Evolutionary conservation across 2,329 filamentous ascomycete species (phyloP), one percentile per base, ranked within the genome.

Genomic region (Chaetothyriales sp.): DNA sequence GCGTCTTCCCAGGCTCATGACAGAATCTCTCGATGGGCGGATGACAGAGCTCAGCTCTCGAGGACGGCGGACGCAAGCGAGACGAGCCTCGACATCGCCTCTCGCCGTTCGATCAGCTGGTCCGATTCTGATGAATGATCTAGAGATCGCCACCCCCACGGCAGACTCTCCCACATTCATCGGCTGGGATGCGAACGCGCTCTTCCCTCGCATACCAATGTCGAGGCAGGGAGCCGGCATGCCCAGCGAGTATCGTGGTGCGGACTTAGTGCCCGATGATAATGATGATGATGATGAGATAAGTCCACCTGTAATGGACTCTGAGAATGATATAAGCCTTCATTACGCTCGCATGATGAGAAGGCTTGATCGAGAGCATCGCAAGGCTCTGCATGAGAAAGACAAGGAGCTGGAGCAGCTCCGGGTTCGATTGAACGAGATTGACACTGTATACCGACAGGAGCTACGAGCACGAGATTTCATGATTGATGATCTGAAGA

Each of bases 331-430:
- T 22, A 61, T 60, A 29, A 54, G 52, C 28, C 49, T 62, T 48
- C 62, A 65, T 47, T 66, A 65, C 50, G 58, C 58, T 19, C 53
- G 59, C 8, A 53, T 66, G 50, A 63, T 66, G 50, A 60, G 63
- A 44, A 64, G 58, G 46, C 58, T 66, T 25, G 64, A 66, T 47
- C 61, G 59, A 3, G 56, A 62, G 15, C 60, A 65, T 48, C 59
- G 63, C 25, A 63, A 59, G 48, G 58, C 54, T 5, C 52, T 65
- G 10, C 62, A 64, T 46, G 43, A 53, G 33, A 62, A 62, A 8
- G 63, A 65, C 48, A 58, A 56, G 20, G 63, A 66, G 48, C 49
- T 66, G 15, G 58, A 61, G 8, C 56, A 55, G 13, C 55, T 65
- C 50, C 56, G 61, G 18, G 56, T 59, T 47, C 56, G 61, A 22